Percentiles rank a stretch among this genome's conserved stretches.
These are phyloP conservation scores for Blastocystis sp. DNA, from an alignment of 352 stramenopile genomes.

Conservation along the genomic window DNA sequence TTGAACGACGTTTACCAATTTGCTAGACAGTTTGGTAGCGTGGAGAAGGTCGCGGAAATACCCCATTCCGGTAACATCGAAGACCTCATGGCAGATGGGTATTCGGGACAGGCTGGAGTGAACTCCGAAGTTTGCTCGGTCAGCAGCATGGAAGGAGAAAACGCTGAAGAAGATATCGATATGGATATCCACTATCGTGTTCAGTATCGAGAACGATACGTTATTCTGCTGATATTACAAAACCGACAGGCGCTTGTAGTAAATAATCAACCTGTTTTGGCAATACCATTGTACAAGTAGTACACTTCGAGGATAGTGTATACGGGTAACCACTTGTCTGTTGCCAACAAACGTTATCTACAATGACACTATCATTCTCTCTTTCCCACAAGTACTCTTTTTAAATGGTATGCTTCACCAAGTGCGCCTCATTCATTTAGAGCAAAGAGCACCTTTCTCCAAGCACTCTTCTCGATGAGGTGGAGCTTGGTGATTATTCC, in stretches of 20 bases:
- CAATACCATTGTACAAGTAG: no score
- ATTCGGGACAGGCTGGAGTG: no score
- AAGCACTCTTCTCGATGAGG: neutral
- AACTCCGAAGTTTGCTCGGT: no score
- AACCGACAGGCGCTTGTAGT: neutral
- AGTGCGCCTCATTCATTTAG: neutral
- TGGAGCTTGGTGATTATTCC: conserved; percentile 38
- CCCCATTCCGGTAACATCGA: no score
- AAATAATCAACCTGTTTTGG: no score
- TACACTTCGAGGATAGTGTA: no score
- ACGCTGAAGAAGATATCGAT: neutral
- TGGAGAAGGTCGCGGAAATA: conserved; percentile 24
- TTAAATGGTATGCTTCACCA: neutral
- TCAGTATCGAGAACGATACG: conserved; percentile 21
- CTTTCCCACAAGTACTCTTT: neutral
- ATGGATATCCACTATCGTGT: neutral
- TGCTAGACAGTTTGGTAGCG: conserved; percentile 21
- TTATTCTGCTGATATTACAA: conserved; percentile 4
- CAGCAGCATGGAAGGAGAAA: neutral
- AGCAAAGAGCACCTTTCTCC: neutral
- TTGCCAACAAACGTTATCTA: no score
- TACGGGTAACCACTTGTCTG: no score
- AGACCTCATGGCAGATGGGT: no score
- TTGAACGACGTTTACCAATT: conserved; percentile 46
- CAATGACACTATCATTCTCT: no score